Evolutionary conservation across 441 rosid genomes (phyloP).

Genomic region (Geranium incanum): DNA sequence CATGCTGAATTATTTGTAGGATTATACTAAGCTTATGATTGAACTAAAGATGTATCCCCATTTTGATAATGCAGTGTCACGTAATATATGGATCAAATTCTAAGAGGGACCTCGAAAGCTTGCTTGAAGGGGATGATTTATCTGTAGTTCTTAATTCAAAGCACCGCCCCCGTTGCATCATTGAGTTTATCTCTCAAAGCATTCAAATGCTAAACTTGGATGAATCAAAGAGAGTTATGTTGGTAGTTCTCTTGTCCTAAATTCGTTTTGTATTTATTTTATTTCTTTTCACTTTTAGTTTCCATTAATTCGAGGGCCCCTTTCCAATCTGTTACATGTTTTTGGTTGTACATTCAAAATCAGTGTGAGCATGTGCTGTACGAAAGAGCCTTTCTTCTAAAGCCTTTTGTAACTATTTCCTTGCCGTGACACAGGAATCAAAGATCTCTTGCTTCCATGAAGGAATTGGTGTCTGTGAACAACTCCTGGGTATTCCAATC

Average conservation of each 20-base stretch:
- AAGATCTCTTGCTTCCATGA: slow-evolving; percentile 64
- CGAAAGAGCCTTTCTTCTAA: too few relatives aligned
- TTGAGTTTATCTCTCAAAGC: slow-evolving; percentile 73
- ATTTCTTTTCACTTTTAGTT: background rate
- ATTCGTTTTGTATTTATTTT: too few relatives aligned
- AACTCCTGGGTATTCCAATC: slow-evolving; percentile 73
- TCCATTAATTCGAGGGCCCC: background rate
- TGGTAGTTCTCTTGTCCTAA: slow-evolving; percentile 41
- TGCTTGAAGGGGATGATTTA: slow-evolving; percentile 70
- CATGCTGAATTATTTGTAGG: background rate
- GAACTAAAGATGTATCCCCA: background rate
- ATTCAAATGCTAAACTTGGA: slow-evolving; percentile 52
- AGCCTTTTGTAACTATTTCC: background rate
- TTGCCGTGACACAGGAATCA: slow-evolving; percentile 44
- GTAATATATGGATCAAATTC: slow-evolving; percentile 64
- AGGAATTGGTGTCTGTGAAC: slow-evolving; percentile 77
- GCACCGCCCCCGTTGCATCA: slow-evolving; percentile 77
- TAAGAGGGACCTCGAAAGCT: slow-evolving; percentile 45
- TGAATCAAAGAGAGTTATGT: slow-evolving; percentile 49
- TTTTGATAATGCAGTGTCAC: slow-evolving; percentile 53
- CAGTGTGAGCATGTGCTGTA: background rate
- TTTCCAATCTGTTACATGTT: background rate
- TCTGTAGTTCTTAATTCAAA: slow-evolving; percentile 56
- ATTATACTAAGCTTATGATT: background rate
- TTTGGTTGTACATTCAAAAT: background rate